Conservation (phyloP, 345 rosid genomes). For the Rhizophora apiculata region DNA sequence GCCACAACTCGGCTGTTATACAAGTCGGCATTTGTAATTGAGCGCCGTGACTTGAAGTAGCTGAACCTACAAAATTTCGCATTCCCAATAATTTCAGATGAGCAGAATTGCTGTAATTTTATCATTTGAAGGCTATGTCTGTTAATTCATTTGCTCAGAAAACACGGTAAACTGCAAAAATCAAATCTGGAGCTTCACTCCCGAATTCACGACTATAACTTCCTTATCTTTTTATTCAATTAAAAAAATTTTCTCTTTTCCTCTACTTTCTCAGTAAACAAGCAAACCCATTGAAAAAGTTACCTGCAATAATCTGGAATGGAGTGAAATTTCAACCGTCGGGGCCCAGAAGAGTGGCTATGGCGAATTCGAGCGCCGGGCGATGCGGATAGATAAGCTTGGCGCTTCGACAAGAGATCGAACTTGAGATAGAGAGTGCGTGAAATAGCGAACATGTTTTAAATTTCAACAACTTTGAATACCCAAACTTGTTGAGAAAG, state of each 20-base stretch:
- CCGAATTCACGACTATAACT: background rate
- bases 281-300: background rate
- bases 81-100: background rate
- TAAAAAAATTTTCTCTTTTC: background rate
- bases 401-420: constrained; percentile 30
- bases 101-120: background rate
- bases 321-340: constrained; percentile 46
- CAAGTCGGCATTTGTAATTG: constrained; percentile 55
- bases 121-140: no score
- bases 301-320: constrained; percentile 36
- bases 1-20: constrained; percentile 41
- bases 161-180: background rate
- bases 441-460: constrained; percentile 36
- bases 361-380: constrained; percentile 44
- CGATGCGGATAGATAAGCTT: constrained; percentile 36
- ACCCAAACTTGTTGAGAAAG: constrained; percentile 36
- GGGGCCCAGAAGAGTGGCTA: constrained; percentile 54
- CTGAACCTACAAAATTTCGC: constrained; percentile 35
- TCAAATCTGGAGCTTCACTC: background rate
- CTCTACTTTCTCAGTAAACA: constrained; percentile 2
- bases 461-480: constrained; percentile 34
- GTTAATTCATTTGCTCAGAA: background rate
- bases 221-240: background rate
- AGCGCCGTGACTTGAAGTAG: constrained; percentile 55
- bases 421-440: constrained; percentile 35